Base-by-base conservation (phyloP, 169 alveolate species). In the Eimeria sp. region DNA sequence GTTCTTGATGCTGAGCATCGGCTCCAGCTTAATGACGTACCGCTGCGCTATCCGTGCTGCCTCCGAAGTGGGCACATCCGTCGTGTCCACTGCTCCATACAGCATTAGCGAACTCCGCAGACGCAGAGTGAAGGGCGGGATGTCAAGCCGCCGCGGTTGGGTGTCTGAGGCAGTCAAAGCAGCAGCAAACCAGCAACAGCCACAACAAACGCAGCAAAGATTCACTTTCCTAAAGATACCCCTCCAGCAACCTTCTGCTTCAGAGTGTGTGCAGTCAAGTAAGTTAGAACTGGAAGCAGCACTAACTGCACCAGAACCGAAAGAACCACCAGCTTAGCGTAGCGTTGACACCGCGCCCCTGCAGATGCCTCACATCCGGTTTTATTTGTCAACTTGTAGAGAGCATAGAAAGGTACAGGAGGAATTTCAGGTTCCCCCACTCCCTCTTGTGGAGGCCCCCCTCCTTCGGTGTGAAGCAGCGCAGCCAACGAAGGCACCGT, bases 1-100 rank as follows among this genome's bases (percentile, higher is more conserved):
- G 65, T 97, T 97, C 63, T 95, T 96, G 82, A 97, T 92, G 30
- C 97, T 92, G 5, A 97, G 96, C 97, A 97, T 96, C 10, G 98
- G 98, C 58, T 97, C 98, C 43, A 97, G 95, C 30, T 94, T 96
- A 82, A 97, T 76, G 16, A 97, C 96, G 75, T 97, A 97, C 40
- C 96, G 96, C 89, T 96, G 95, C 25, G 98, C 97, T 0, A 97
- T 97, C 14, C 96, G 97, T 61, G 96, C 89, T 80, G 96, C 95
- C 73, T 96, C 97, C 4, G 96, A 96, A 7, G 98, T 93, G 3
- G 98, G 98, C 0, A 97, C 97, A 67, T 97, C 98, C 57, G 97
- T 97, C 2, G 96, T 97, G 65, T 88, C 96, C 14, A 97, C 97
- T 57, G 73, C 83, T 27, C 98, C 97, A 73, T 96, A 89, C 84